Percentiles rank a stretch among this genome's conserved stretches.
Evolutionary conservation across 495 filamentous ascomycete genomes (phyloP).

Genomic region (Hypoxylon cercidicola): DNA sequence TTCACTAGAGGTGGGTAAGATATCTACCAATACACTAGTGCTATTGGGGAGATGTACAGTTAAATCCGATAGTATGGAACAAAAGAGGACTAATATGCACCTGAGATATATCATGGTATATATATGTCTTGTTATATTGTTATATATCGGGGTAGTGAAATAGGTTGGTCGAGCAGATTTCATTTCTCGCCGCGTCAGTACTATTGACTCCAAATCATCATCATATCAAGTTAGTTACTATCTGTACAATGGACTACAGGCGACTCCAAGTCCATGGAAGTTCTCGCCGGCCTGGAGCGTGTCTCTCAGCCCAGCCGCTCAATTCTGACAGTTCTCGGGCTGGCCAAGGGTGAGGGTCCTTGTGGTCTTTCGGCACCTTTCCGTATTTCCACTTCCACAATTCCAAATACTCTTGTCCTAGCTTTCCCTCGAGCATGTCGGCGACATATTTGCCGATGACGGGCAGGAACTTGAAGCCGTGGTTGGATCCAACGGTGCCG

Average conservation of each 20-base stretch:
- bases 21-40: no score
- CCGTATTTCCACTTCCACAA: constrained; percentile 15
- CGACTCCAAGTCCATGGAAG: constrained; percentile 19
- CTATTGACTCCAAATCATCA: no score
- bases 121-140: no score
- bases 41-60: no score
- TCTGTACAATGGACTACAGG: neutral
- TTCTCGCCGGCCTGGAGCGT: constrained; percentile 1
- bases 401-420: constrained; percentile 42
- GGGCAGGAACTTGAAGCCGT: constrained; percentile 64
- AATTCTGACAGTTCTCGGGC: constrained; percentile 2
- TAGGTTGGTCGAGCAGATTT: no score
- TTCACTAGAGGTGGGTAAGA: no score
- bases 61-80: no score
- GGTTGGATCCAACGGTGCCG: constrained; percentile 49
- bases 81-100: no score
- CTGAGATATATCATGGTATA: no score
- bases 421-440: constrained; percentile 58
- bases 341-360: constrained; percentile 13
- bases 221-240: no score
- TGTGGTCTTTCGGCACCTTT: constrained; percentile 3
- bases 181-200: no score
- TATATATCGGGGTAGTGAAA: no score
- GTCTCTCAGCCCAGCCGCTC: constrained; percentile 7
- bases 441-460: constrained; percentile 64